Evolutionary conservation across 2,329 filamentous ascomycete species (phyloP).

Genomic region (Monilinia laxa): DNA sequence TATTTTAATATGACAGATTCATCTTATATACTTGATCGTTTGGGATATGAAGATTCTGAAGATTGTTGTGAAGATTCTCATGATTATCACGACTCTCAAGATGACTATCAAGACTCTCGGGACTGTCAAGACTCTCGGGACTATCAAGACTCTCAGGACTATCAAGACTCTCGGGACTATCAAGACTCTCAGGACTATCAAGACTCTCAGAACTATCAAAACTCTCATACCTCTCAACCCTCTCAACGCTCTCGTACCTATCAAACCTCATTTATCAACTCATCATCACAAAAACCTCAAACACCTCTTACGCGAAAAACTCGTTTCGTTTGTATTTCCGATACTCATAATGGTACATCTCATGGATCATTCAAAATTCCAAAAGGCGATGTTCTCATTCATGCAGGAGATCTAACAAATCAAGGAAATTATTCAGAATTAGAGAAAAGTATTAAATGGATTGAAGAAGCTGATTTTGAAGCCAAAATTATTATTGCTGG

Average conservation of each 20-base stretch:
- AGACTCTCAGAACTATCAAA: not conserved
- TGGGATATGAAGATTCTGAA: conserved; percentile 2
- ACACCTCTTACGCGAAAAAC: conserved; percentile 45
- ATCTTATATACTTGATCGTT: conserved; percentile 1
- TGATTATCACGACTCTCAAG: not conserved
- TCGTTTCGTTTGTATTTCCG: conserved; percentile 72
- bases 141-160: not conserved
- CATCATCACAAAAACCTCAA: not conserved
- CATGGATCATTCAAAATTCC: conserved; percentile 59
- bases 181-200: conserved; percentile 1
- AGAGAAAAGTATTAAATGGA: conserved; percentile 62
- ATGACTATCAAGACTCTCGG: not conserved
- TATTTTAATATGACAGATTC: not conserved
- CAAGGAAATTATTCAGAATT: conserved; percentile 63
- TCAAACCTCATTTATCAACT: not conserved
- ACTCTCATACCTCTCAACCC: too few species aligned
- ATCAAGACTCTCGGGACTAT: not conserved
- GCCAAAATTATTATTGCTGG: conserved; percentile 69
- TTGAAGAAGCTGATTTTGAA: conserved; percentile 66
- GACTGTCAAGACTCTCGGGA: conserved; percentile 1
- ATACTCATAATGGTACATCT: conserved; percentile 67
- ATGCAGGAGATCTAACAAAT: conserved; percentile 76
- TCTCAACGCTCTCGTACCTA: not conserved
- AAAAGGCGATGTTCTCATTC: conserved; percentile 70
- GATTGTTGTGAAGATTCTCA: not conserved